These are phyloP conservation scores for Termitomyces titanicus DNA, from an alignment of 768 basidiomycete species.

Conservation along the genomic window DNA sequence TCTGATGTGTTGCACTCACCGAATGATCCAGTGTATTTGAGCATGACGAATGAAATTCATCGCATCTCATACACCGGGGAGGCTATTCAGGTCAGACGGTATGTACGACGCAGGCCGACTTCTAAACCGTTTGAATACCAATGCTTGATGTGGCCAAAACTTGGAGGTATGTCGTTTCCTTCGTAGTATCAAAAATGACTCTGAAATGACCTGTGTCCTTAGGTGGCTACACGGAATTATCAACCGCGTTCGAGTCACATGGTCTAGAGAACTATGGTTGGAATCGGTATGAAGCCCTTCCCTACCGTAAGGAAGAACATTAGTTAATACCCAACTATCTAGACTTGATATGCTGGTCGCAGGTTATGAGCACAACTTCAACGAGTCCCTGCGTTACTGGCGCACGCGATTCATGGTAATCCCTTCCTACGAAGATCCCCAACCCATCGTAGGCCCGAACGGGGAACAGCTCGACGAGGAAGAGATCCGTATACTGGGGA, in stretches of 20 bases:
- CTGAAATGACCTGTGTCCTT: not conserved
- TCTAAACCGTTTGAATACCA: constrained; percentile 71
- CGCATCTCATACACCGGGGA: constrained; percentile 90
- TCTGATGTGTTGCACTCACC: constrained; percentile 61
- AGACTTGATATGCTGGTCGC: constrained; percentile 86
- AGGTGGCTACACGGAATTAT: constrained; percentile 79
- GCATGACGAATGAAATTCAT: constrained; percentile 95
- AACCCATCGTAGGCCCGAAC: constrained; percentile 48
- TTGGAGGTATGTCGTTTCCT: constrained; percentile 45
- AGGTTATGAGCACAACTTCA: constrained; percentile 76
- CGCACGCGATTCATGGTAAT: constrained; percentile 92
- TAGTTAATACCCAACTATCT: not conserved
- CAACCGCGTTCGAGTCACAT: constrained; percentile 71
- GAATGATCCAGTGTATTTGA: constrained; percentile 78
- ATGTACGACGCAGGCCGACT: constrained; percentile 69
- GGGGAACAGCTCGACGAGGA: constrained; percentile 82
- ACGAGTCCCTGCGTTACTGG: constrained; percentile 88
- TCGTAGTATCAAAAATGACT: not conserved
- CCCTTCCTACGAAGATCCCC: constrained; percentile 72
- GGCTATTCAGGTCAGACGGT: constrained; percentile 82
- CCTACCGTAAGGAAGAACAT: not conserved
- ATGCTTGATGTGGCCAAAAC: constrained; percentile 92
- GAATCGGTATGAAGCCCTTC: constrained; percentile 57
- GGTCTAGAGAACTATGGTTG: constrained; percentile 82
- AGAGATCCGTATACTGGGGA: constrained; percentile 84